Evolutionary conservation across 306 rosid species (phyloP), one percentile per base, ranked within the genome.

Genomic region (Prunus salicina): DNA sequence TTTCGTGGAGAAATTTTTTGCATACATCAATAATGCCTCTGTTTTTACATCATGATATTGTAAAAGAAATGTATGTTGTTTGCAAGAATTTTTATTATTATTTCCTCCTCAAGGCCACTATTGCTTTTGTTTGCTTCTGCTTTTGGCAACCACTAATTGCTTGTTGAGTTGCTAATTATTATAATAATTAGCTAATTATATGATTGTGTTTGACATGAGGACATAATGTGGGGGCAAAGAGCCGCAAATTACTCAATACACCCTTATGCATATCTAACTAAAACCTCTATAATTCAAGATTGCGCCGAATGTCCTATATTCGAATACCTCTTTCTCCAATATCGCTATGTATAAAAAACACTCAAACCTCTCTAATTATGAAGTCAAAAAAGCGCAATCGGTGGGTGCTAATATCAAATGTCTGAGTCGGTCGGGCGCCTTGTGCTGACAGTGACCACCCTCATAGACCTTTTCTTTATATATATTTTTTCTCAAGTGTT

Each of bases 101-200:
- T 7, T 38, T 38, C 43, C 43, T 38, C 43, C 43, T 38, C 43
- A 52, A 6, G 57, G 22, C 9, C 28, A 10, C 12, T 57, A 22
- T 57, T 57, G 30, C 28, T 57, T 10, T 11, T 43, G 14, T 8
- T 7, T 25, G 22, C 22, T 62, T 10, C 6, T 12, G 1, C 22
- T 63, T 47, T 14, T 50, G 70, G 69, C 85, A 82, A 76, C 83
- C 80, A 73, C 81, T 66, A 43, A 45, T 43, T 69, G 73, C 25
- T 71, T 32, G 73, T 61, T 80, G 32, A 71, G 46, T 67, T 24
- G 70, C 82, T 62, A 53, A 20, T 56, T 20, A 56, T 56, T 19
- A 0, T 47, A 38, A 38, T 47, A 47, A 47, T 13, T 3, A 47
- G 12, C 51, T 56, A 11, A 56, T 20, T 2, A 56, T 56, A 20